Percentiles rank a stretch among this genome's conserved stretches.
Evolutionary conservation across 176 grass and related monocot genomes (phyloP).

Genomic region (Rhipidocladum racemiflorum): DNA sequence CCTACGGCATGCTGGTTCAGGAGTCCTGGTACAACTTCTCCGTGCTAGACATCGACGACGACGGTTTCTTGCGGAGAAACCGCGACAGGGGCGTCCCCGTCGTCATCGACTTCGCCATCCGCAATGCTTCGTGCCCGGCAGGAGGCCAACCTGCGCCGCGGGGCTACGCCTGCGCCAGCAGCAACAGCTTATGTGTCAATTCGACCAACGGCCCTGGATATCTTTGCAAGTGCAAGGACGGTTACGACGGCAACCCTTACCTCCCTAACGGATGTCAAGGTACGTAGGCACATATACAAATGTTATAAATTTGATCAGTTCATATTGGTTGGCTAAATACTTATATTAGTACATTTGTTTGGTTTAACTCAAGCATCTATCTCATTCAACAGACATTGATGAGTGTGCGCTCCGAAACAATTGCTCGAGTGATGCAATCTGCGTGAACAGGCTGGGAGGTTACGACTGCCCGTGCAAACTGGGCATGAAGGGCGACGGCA

Average conservation of each 20-base stretch:
- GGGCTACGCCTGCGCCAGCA: not conserved
- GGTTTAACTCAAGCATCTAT: too few relatives aligned
- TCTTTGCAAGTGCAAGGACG: not conserved
- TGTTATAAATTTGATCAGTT: not conserved
- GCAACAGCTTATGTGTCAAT: not conserved
- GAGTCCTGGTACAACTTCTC: not conserved
- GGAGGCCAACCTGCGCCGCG: not conserved
- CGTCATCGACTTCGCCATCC: conserved; percentile 10
- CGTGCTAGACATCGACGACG: not conserved
- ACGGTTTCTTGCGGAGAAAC: not conserved
- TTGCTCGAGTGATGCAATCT: not conserved
- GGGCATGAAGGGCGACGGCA: conserved; percentile 20
- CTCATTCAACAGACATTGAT: not conserved
- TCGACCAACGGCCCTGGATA: not conserved
- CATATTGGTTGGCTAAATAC: not conserved
- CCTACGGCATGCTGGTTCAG: conserved; percentile 8
- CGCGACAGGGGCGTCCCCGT: not conserved
- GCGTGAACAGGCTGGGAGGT: not conserved
- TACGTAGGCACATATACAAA: not conserved
- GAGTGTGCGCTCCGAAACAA: not conserved
- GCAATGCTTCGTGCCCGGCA: not conserved
- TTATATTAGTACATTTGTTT: too few relatives aligned
- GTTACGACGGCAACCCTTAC: conserved; percentile 14
- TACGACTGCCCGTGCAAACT: not conserved
- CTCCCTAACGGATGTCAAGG: conserved; percentile 7